phyloP scores from a whole-genome alignment of 805 yeast species.

The Schwanniomyces vanrijiae region DNA sequence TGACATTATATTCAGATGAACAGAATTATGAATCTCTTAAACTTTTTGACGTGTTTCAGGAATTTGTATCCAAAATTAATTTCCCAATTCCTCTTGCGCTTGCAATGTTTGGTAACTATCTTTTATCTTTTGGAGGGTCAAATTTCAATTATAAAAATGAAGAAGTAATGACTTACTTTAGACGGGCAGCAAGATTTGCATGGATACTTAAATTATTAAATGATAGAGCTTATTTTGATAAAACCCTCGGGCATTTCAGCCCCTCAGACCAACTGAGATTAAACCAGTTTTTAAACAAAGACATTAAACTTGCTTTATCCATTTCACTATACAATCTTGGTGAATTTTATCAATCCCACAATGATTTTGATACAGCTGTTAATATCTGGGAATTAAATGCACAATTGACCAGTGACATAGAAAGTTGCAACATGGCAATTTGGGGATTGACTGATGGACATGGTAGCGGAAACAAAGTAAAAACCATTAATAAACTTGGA shows the following conservation, averaged over 20 bases:
- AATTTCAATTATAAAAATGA: constrained; percentile 16
- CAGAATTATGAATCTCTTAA: constrained; percentile 13
- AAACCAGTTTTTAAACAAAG: constrained; percentile 1
- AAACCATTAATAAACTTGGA: constrained; percentile 17
- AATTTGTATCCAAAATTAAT: constrained; percentile 13
- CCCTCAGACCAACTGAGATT: constrained; percentile 1
- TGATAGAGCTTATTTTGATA: constrained; percentile 7
- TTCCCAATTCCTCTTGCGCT: constrained; percentile 21
- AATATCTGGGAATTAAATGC: constrained; percentile 22
- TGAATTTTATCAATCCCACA: constrained; percentile 17
- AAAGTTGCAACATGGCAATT: constrained; percentile 20
- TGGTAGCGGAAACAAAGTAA: constrained; percentile 20
- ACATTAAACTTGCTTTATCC: background rate
- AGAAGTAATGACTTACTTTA: constrained; percentile 18
- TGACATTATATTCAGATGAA: constrained; percentile 15
- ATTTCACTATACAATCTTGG: constrained; percentile 17
- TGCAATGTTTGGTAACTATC: constrained; percentile 26
- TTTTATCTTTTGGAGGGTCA: constrained; percentile 17
- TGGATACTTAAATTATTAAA: constrained; percentile 13
- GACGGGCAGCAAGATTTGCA: constrained; percentile 19
- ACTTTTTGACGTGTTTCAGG: constrained; percentile 16
- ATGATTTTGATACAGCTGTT: constrained; percentile 16
- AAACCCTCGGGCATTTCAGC: background rate
- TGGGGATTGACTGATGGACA: constrained; percentile 20
- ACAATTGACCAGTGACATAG: constrained; percentile 19